Evolutionary conservation across 495 filamentous ascomycete genomes (phyloP).

Genomic region (Tetracladium marchalianum): DNA sequence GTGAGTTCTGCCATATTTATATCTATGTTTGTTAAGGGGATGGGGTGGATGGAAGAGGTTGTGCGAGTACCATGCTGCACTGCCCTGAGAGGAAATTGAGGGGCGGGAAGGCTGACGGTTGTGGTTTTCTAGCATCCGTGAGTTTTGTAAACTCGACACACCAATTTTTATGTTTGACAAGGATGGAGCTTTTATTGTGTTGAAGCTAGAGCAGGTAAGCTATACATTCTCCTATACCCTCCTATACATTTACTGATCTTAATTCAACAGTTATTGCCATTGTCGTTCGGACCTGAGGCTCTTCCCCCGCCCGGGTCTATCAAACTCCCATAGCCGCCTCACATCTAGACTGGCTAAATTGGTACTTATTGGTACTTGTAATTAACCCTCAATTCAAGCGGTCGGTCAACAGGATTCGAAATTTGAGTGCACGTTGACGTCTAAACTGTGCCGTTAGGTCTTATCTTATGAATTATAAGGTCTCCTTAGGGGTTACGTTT

Average conservation of each 20-base stretch:
- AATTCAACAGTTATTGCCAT: constrained; percentile 57
- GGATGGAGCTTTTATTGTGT: constrained; percentile 55
- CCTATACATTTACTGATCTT: constrained; percentile 60
- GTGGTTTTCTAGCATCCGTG: constrained; percentile 50
- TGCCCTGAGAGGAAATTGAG: neutral
- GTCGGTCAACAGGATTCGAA: neutral
- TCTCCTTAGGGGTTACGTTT: too few species aligned
- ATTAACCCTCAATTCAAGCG: neutral
- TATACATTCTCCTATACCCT: constrained; percentile 48
- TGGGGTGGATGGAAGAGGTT: neutral
- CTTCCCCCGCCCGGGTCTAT: constrained; percentile 26
- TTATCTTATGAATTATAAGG: too few species aligned
- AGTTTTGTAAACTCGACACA: constrained; percentile 56
- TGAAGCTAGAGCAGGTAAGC: constrained; percentile 48
- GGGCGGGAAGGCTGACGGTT: neutral
- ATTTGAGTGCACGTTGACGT: neutral
- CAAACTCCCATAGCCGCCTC: neutral
- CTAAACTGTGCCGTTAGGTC: too few species aligned
- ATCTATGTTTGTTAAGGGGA: neutral
- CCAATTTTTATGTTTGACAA: constrained; percentile 92
- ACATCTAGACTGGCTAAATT: too few species aligned
- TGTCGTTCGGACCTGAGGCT: constrained; percentile 62
- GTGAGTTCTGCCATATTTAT: constrained; percentile 26
- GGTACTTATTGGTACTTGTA: neutral
- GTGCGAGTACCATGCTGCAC: neutral